Evolutionary conservation across 2,329 filamentous ascomycete genomes (phyloP).

Genomic region (Rugonectria rugulosa): DNA sequence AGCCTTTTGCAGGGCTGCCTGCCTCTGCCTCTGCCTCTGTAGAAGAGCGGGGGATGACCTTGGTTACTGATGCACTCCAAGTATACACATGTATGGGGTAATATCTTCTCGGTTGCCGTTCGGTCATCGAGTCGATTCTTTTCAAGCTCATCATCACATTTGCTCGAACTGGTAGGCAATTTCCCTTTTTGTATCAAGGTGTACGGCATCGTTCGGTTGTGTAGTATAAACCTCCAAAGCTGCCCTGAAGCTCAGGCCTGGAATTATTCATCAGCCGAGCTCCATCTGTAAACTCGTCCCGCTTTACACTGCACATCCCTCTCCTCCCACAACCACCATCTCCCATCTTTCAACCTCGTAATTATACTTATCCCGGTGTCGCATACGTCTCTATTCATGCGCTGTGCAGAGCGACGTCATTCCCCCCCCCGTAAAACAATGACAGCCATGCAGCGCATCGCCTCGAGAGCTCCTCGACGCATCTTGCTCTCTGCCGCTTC

Average conservation of each 20-base stretch:
- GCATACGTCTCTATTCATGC: not conserved
- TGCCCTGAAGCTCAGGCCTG: constrained; percentile 21
- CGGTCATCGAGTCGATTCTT: constrained; percentile 28
- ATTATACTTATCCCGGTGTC: not conserved
- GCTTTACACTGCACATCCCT: constrained; percentile 7
- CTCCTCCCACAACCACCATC: constrained; percentile 7
- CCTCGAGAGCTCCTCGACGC: constrained; percentile 42
- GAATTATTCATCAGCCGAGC: constrained; percentile 38
- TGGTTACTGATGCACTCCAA: no score
- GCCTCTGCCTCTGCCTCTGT: no score
- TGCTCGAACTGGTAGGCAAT: not conserved
- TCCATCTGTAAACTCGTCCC: constrained; percentile 21
- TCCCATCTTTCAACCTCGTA: not conserved
- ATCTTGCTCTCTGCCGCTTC: constrained; percentile 29
- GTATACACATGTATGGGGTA: no score
- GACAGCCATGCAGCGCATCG: constrained; percentile 45
- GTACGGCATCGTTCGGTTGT: constrained; percentile 4
- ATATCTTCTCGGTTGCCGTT: constrained; percentile 32
- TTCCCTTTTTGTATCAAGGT: not conserved
- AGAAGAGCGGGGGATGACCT: no score
- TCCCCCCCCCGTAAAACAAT: not conserved
- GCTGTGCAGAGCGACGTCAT: constrained; percentile 5
- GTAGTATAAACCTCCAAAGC: constrained; percentile 5
- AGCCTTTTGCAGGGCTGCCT: no score
- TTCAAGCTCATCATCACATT: constrained; percentile 3